phyloP scores from a whole-genome alignment of 2,329 filamentous ascomycete genomes.

The Fusarium chlamydosporum region DNA sequence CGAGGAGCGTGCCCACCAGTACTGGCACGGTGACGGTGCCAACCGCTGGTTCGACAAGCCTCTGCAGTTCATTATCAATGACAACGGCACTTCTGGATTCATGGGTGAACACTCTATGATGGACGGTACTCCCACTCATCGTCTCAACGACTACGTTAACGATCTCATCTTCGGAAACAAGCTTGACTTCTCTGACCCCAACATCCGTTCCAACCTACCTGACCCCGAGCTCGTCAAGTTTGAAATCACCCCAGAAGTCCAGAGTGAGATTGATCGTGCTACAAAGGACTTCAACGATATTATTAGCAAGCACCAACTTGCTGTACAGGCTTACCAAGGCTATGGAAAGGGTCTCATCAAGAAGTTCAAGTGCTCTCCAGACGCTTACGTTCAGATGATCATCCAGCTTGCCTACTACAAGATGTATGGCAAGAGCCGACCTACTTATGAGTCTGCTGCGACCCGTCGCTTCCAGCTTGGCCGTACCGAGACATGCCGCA shows the following conservation, averaged over 20 bases:
- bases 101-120: slow-evolving; percentile 99
- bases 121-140: slow-evolving; percentile 98
- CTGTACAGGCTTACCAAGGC: slow-evolving; percentile 94
- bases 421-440: slow-evolving; percentile 98
- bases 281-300: slow-evolving; percentile 82
- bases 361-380: slow-evolving; percentile 98
- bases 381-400: slow-evolving; percentile 98
- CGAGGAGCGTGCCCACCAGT: slow-evolving; percentile 94
- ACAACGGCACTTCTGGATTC: slow-evolving; percentile 97
- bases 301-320: slow-evolving; percentile 89
- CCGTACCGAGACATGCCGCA: slow-evolving; percentile 94
- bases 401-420: slow-evolving; percentile 99
- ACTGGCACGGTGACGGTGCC: slow-evolving; percentile 97
- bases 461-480: slow-evolving; percentile 96
- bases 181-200: slow-evolving; percentile 86
- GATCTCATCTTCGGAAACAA: slow-evolving; percentile 94
- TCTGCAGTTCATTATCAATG: slow-evolving; percentile 96
- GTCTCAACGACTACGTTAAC: slow-evolving; percentile 95
- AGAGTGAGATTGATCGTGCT: slow-evolving; percentile 84
- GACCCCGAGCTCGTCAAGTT: slow-evolving; percentile 86
- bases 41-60: slow-evolving; percentile 99
- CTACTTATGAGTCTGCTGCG: slow-evolving; percentile 96
- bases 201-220: slow-evolving; percentile 84
- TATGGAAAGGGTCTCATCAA: slow-evolving; percentile 99
- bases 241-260: slow-evolving; percentile 79